These are phyloP conservation scores for Penicillium sp. DNA, from an alignment of 2,329 filamentous ascomycete species.

Conservation along the genomic window DNA sequence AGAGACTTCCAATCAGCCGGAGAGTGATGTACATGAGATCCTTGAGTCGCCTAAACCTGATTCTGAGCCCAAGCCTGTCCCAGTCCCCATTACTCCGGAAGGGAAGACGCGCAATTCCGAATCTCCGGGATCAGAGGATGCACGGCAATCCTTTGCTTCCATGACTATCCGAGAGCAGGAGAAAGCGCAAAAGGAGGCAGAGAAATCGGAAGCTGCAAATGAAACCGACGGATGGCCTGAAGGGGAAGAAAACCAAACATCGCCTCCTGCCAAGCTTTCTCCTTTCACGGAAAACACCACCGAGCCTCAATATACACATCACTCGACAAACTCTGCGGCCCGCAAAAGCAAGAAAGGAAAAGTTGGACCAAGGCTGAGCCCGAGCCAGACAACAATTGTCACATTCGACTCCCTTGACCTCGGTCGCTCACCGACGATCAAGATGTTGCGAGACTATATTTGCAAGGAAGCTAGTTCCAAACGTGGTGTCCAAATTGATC, in stretches of 20 bases:
- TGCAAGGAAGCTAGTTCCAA: conserved; percentile 68
- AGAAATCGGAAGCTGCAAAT: conserved; percentile 29
- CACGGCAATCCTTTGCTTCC: conserved; percentile 27
- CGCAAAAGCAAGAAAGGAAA: conserved; percentile 28
- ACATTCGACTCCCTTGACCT: conserved; percentile 81
- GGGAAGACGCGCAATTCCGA: neutral
- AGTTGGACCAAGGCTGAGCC: conserved; percentile 44
- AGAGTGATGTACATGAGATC: conserved; percentile 26
- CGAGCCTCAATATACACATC: neutral
- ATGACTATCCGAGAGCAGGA: conserved; percentile 18
- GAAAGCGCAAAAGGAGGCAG: conserved; percentile 22
- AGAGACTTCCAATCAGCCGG: conserved; percentile 9
- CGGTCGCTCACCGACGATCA: conserved; percentile 62
- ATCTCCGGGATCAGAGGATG: conserved; percentile 18
- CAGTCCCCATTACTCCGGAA: conserved; percentile 7
- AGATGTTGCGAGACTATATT: conserved; percentile 72
- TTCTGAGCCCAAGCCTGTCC: conserved; percentile 13
- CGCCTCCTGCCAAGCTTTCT: neutral
- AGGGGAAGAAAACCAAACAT: conserved; percentile 29
- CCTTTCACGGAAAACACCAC: neutral
- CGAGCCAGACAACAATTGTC: conserved; percentile 67
- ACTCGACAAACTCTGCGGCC: conserved; percentile 2
- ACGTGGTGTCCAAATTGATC: conserved; percentile 47
- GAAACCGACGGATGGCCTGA: conserved; percentile 33
- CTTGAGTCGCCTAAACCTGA: conserved; percentile 26